phyloP scores from a whole-genome alignment of 106 monocot genomes.

The Cymbidium sinense region DNA sequence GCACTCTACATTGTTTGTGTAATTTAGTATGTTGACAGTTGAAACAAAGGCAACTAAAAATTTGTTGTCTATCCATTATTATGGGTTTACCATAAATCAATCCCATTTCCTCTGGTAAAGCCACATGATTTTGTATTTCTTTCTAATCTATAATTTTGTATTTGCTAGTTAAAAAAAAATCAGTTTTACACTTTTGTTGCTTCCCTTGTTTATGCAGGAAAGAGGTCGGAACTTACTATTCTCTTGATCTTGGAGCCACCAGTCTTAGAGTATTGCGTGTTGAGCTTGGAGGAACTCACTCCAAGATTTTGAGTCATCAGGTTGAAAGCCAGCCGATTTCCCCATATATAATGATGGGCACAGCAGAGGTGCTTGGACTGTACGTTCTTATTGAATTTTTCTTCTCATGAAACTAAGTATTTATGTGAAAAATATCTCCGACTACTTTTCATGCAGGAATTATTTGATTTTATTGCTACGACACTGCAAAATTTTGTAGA shows the following conservation, averaged over 20 bases:
- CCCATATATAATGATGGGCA: slow-evolving; percentile 40
- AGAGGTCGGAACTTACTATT: slow-evolving; percentile 73
- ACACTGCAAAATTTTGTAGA: slow-evolving; percentile 41
- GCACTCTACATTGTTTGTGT: neutral
- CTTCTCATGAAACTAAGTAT: neutral
- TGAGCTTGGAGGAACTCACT: slow-evolving; percentile 45
- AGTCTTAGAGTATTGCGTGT: slow-evolving; percentile 68
- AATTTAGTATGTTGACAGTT: neutral
- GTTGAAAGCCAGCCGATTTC: slow-evolving; percentile 58
- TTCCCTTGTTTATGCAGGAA: slow-evolving; percentile 31
- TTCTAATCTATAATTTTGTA: neutral
- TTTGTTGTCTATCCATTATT: neutral
- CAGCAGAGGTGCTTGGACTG: slow-evolving; percentile 44
- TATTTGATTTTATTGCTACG: slow-evolving; percentile 58
- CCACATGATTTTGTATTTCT: neutral
- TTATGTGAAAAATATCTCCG: neutral
- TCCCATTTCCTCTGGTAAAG: neutral
- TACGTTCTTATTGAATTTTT: neutral
- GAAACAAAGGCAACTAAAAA: neutral
- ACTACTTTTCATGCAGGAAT: slow-evolving; percentile 28
- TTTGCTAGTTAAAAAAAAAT: neutral
- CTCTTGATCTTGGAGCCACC: slow-evolving; percentile 76
- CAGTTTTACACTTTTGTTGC: neutral
- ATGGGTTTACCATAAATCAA: neutral
- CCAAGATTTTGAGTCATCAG: slow-evolving; percentile 32